A percentile compares a stretch with the other conserved stretches of the same genome.
phyloP scores from a whole-genome alignment of 176 grass and related monocot species.

The Avena atlantica region DNA sequence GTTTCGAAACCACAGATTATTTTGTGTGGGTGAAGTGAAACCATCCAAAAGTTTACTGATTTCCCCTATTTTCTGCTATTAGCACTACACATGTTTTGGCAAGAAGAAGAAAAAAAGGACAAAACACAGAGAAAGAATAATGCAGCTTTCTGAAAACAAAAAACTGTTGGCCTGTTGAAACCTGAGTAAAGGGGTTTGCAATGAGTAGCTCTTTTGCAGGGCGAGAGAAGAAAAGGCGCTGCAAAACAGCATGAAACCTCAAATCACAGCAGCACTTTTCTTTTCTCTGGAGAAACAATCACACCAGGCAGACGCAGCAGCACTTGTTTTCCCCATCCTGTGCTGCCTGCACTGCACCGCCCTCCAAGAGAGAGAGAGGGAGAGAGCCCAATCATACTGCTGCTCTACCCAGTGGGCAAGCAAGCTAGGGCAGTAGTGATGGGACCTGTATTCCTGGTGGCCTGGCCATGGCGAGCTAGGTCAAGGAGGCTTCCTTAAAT shows the following conservation, averaged over 20 bases:
- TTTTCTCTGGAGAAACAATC: conserved; percentile 59
- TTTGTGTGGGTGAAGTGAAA: background rate
- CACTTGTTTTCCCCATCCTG: conserved; percentile 24
- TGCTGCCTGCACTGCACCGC: conserved; percentile 18
- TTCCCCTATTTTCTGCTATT: background rate
- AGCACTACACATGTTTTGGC: background rate
- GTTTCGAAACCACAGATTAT: background rate
- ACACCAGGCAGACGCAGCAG: conserved; percentile 14
- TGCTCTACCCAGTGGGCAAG: conserved; percentile 28
- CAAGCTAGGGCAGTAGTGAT: conserved; percentile 24
- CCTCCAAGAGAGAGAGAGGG: conserved; percentile 10
- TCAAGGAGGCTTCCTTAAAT: conserved; percentile 76
- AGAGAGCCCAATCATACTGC: conserved; percentile 39
- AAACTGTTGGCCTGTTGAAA: conserved; percentile 28
- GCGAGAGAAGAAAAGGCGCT: conserved; percentile 47
- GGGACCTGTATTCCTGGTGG: conserved; percentile 55
- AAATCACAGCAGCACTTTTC: conserved; percentile 61
- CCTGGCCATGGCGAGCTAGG: conserved; percentile 44
- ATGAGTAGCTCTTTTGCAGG: conserved; percentile 53
- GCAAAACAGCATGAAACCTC: conserved; percentile 64
- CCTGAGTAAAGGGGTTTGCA: conserved; percentile 32
- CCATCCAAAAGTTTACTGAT: background rate
- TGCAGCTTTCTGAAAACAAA: conserved; percentile 12
- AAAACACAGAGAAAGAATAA: background rate
- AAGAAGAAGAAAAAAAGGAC: background rate